Conservation (phyloP, 371 early-diverging fungal species). For the Parasitella parasitica region DNA sequence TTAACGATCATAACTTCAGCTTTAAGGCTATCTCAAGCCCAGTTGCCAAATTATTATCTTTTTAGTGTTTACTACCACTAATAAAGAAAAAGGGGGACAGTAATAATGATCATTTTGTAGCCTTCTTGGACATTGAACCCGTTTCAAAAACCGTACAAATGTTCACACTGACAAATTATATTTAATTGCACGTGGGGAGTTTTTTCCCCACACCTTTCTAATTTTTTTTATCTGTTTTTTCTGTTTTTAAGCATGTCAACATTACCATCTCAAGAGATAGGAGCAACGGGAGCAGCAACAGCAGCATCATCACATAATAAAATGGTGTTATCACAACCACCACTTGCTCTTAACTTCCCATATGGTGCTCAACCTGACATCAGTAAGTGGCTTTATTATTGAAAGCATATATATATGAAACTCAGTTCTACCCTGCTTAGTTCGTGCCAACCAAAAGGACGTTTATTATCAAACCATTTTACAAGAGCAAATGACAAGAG, state of each 20-base stretch:
- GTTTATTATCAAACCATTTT: constrained; percentile 70
- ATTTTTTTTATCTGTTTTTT: neutral
- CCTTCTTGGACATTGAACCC: too few relatives aligned
- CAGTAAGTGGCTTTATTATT: constrained; percentile 34
- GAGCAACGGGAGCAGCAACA: neutral
- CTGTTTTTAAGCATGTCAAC: neutral
- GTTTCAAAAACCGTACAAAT: too few relatives aligned
- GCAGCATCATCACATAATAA: neutral
- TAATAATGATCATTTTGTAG: too few relatives aligned
- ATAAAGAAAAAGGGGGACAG: too few relatives aligned
- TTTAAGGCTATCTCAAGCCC: too few relatives aligned
- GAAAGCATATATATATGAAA: too few relatives aligned
- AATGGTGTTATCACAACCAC: too few relatives aligned
- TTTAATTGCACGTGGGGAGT: neutral
- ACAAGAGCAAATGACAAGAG: constrained; percentile 61
- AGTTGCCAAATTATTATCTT: too few relatives aligned
- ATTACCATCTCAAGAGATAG: neutral
- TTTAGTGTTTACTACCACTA: too few relatives aligned
- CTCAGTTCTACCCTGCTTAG: too few relatives aligned
- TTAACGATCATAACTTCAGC: too few relatives aligned
- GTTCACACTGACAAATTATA: neutral
- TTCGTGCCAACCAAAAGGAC: constrained; percentile 89
- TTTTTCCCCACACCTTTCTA: neutral
- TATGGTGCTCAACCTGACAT: constrained; percentile 82
- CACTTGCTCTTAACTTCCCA: constrained; percentile 56